Conservation (phyloP, 2,329 filamentous ascomycete genomes). For the Colletotrichum echinochloae region DNA sequence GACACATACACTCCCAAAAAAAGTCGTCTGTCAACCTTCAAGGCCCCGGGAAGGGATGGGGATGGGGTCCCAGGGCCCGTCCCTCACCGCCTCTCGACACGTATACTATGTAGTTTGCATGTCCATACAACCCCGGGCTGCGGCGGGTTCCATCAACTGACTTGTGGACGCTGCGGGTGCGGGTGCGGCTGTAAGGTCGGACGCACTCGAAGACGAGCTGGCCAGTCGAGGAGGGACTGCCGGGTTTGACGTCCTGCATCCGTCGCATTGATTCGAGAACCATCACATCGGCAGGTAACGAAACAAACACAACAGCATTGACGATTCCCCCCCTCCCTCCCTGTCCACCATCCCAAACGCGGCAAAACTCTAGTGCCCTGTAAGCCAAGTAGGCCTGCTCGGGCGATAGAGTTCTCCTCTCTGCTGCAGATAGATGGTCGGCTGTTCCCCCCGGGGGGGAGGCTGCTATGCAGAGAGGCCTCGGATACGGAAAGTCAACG, state of each 20-base stretch:
- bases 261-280: background rate
- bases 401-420: constrained; percentile 3
- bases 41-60: background rate
- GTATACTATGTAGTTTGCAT: background rate
- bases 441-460: background rate
- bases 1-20: background rate
- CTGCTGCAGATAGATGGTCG: too few relatives aligned
- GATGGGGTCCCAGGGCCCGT: background rate
- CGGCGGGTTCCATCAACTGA: constrained; percentile 3
- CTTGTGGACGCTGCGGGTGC: background rate
- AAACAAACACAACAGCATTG: background rate
- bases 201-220: background rate
- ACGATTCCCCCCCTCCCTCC: background rate
- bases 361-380: constrained; percentile 13
- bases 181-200: background rate
- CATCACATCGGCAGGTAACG: background rate
- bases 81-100: background rate
- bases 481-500: background rate
- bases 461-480: background rate
- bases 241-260: background rate
- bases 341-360: constrained; percentile 7
- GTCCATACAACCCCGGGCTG: background rate
- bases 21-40: background rate
- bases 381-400: background rate
- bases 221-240: background rate